phyloP scores from a whole-genome alignment of 345 rosid species.

The Syzygium jambos region DNA sequence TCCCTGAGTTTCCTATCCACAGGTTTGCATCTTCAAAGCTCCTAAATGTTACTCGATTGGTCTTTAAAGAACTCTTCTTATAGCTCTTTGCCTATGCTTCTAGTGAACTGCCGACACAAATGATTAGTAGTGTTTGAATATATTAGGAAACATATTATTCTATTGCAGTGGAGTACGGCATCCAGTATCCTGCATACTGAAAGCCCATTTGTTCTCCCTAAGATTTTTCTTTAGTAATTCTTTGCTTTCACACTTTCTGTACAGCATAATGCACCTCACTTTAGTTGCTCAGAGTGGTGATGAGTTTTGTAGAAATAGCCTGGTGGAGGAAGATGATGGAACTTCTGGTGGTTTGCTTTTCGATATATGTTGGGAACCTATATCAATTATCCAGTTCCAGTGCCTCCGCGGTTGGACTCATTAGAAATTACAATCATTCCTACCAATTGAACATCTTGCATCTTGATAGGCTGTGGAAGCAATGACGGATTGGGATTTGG shows the following conservation, averaged over 20 bases:
- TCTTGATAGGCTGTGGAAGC: neutral
- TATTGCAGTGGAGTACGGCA: neutral
- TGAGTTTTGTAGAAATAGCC: neutral
- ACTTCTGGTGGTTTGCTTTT: neutral
- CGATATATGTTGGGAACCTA: neutral
- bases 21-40: slow-evolving; percentile 21
- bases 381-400: neutral
- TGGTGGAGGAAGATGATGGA: neutral
- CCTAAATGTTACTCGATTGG: neutral
- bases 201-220: neutral
- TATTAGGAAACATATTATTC: neutral
- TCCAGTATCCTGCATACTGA: neutral
- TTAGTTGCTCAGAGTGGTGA: neutral
- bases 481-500: neutral
- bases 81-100: neutral
- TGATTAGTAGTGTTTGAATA: neutral
- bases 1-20: slow-evolving; percentile 57
- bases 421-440: neutral
- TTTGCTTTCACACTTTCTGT: neutral
- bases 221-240: neutral
- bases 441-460: neutral
- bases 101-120: neutral
- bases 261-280: neutral
- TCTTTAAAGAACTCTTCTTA: neutral
- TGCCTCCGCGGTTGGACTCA: neutral